phyloP scores from a whole-genome alignment of 192 early-diverging fungal species.

The Rhizophagus prolifer region DNA sequence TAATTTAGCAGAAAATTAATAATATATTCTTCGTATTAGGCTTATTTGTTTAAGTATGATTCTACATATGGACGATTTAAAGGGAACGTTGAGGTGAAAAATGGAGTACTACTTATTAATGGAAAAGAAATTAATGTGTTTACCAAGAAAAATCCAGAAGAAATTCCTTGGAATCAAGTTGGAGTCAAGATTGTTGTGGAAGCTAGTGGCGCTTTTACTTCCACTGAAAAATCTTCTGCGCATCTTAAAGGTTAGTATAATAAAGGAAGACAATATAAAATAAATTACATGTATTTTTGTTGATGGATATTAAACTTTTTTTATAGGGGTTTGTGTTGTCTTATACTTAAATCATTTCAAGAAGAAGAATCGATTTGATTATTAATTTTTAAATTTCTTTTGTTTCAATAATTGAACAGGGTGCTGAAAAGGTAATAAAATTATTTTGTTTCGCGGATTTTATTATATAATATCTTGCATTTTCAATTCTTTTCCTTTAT shows the following conservation, averaged over 20 bases:
- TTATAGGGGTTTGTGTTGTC: not conserved
- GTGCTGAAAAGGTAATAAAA: not conserved
- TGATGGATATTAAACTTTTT: not conserved
- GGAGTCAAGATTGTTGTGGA: slow-evolving; percentile 94
- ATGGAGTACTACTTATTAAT: slow-evolving; percentile 88
- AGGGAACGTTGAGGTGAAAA: slow-evolving; percentile 61
- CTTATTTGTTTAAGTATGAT: slow-evolving; percentile 98
- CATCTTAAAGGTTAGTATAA: slow-evolving; percentile 44
- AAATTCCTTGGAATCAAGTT: slow-evolving; percentile 85
- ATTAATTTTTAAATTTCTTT: not conserved
- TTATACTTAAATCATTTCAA: not conserved
- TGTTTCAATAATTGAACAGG: not conserved
- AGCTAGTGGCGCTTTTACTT: slow-evolving; percentile 98
- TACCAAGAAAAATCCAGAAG: slow-evolving; percentile 72
- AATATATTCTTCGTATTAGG: slow-evolving; percentile 31
- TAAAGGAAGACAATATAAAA: too few relatives aligned
- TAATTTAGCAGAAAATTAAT: not conserved
- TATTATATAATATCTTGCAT: not conserved
- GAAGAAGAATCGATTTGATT: not conserved
- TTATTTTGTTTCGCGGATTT: not conserved
- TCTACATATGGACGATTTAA: slow-evolving; percentile 96
- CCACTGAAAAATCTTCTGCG: slow-evolving; percentile 74
- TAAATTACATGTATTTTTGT: too few relatives aligned
- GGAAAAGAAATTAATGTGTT: slow-evolving; percentile 75
- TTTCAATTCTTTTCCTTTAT: not conserved